A percentile compares a stretch with the other conserved stretches of the same genome.
Conservation (phyloP, 805 yeast genomes). For the Barnettozyma sucrosica region DNA sequence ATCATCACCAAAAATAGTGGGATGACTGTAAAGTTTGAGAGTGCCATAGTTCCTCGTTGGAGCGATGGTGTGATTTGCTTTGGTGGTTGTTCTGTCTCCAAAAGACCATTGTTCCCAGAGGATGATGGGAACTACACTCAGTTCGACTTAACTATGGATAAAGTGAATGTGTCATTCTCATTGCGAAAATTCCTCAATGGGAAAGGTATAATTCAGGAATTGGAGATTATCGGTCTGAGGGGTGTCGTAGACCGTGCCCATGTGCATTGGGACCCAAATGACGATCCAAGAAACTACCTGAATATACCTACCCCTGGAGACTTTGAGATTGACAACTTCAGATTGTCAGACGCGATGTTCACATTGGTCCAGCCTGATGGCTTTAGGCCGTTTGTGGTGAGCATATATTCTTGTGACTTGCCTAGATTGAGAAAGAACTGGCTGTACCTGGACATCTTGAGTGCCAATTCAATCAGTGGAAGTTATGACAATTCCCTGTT, state of each 20-base stretch:
- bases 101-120: conserved; percentile 60
- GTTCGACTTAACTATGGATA: conserved; percentile 85
- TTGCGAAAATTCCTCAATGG: conserved; percentile 88
- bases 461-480: conserved; percentile 82
- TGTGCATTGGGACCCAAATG: conserved; percentile 75
- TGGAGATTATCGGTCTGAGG: conserved; percentile 77
- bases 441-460: conserved; percentile 82
- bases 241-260: conserved; percentile 92
- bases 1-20: conserved; percentile 78
- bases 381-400: conserved; percentile 79
- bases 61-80: conserved; percentile 78
- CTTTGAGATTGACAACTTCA: conserved; percentile 81
- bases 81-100: conserved; percentile 77
- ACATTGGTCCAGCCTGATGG: conserved; percentile 76
- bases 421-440: conserved; percentile 84
- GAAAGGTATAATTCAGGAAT: conserved; percentile 74
- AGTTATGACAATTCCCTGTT: conserved; percentile 89
- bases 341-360: conserved; percentile 78
- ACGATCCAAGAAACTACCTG: conserved; percentile 76
- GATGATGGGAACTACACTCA: conserved; percentile 97
- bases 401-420: conserved; percentile 81
- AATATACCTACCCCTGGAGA: conserved; percentile 79
- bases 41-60: conserved; percentile 94
- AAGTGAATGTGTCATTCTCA: conserved; percentile 73
- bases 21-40: conserved; percentile 80